Evolutionary conservation across 2,329 filamentous ascomycete species (phyloP), one percentile per base, ranked within the genome.

Genomic region (Xylaria sp.): DNA sequence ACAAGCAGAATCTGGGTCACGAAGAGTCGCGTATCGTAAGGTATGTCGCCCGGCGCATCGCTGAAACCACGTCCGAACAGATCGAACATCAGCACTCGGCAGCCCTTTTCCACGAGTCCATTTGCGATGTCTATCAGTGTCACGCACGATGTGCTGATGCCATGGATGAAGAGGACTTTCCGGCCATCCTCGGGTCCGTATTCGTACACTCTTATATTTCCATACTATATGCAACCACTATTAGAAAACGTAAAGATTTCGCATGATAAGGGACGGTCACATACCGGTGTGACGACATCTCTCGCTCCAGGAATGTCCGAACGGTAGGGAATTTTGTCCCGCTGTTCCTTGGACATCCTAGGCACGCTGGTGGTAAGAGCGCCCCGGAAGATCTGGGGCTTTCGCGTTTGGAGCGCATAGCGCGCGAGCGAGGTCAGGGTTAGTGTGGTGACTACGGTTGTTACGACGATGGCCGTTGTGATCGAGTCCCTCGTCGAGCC

Each of bases 141-240:
- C 67, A 92, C 83, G 72, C 88, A 91, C 0, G 91, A 88, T 0
- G 90, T 95, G 62, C 87, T 91, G 70, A 95, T 93, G 50, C 91
- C 91, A 71, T 95, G 91, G 7, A 96, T 79, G 39, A 95, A 79
- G 13, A 95, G 74, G 3, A 94, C 86, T 68, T 89, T 92, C 51
- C 83, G 80, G 6, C 91, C 91, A 57, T 83, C 74, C 54, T 85
- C 80, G 1, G 90, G 88, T 1, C 91, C 91, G 76, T 88, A 95
- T 76, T 95, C 91, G 71, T 94, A 94, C 19, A 90, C 87, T 44
- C 89, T 80, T 57, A 92, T 86, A 39, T 79, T 85, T 54, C 91
- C 91, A 71, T 91, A 92, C 69, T 83, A 52, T 2, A 51, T 19
- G 56, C n/a, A 47, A 34, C 23, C 34, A 8, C 37, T 13, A 23